Conservation (phyloP, 2,329 filamentous ascomycete genomes). For the Cordyceps javanica region DNA sequence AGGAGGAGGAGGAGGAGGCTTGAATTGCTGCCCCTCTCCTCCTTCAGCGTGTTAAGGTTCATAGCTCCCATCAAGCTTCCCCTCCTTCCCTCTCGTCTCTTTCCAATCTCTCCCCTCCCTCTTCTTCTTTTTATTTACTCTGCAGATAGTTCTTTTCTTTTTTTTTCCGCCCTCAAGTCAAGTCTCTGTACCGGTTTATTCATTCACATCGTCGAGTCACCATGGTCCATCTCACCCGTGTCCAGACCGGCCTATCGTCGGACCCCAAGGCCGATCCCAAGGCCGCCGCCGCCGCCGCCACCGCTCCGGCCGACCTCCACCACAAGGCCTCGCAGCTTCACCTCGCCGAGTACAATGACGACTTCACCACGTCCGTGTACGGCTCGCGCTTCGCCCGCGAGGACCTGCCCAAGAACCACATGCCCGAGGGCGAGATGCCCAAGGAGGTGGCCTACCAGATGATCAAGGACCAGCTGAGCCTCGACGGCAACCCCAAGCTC, state of each 20-base stretch:
- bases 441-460: conserved; percentile 88
- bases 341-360: conserved; percentile 46
- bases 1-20: too few relatives aligned
- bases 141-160: too few relatives aligned
- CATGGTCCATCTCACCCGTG: conserved; percentile 12
- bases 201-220: not conserved
- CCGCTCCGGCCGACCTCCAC: conserved; percentile 26
- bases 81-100: not conserved
- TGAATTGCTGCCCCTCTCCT: not conserved
- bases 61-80: not conserved
- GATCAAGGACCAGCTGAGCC: conserved; percentile 90
- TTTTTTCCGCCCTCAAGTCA: too few relatives aligned
- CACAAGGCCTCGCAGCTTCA: conserved; percentile 39
- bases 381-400: conserved; percentile 76
- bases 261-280: not conserved
- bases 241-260: conserved; percentile 8
- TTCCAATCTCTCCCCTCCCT: not conserved
- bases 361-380: conserved; percentile 76
- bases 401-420: conserved; percentile 76
- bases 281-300: conserved; percentile 5
- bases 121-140: not conserved
- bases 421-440: conserved; percentile 88
- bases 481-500: conserved; percentile 87
- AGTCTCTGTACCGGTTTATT: too few relatives aligned
- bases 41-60: not conserved